phyloP scores from a whole-genome alignment of 2,329 filamentous ascomycete genomes.

The Trichoderma arundinaceum region DNA sequence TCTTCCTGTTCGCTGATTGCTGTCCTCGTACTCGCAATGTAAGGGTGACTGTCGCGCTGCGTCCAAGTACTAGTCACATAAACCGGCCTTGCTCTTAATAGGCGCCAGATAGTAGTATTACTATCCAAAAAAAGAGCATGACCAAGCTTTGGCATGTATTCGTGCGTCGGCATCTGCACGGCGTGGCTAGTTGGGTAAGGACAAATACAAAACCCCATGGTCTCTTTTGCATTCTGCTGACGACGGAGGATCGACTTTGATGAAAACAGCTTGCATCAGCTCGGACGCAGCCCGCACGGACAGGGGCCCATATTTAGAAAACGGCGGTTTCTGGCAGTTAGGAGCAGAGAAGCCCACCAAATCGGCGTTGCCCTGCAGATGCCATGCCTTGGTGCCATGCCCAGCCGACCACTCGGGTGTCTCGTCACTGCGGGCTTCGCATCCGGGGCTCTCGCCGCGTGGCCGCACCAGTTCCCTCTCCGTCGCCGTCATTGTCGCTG shows the following conservation, averaged over 20 bases:
- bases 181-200: background rate
- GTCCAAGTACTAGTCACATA: background rate
- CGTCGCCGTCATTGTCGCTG: conserved; percentile 6
- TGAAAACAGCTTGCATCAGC: conserved; percentile 16
- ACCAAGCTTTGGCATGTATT: background rate
- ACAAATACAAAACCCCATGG: background rate
- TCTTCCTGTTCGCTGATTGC: background rate
- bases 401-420: conserved; percentile 13
- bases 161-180: background rate
- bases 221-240: background rate
- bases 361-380: background rate
- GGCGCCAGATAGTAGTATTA: too few species aligned
- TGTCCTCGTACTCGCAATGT: background rate
- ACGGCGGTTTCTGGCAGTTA: background rate
- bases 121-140: background rate
- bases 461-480: background rate
- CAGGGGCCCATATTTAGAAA: conserved; percentile 1
- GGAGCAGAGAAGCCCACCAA: background rate
- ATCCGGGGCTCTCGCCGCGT: background rate
- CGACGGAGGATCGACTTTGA: conserved; percentile 6
- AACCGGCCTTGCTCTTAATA: background rate
- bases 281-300: background rate
- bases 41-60: background rate
- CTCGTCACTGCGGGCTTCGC: background rate
- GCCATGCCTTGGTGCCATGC: background rate